Conservation (phyloP, 176 grass and related monocot genomes). For the Saccharum officinarum region DNA sequence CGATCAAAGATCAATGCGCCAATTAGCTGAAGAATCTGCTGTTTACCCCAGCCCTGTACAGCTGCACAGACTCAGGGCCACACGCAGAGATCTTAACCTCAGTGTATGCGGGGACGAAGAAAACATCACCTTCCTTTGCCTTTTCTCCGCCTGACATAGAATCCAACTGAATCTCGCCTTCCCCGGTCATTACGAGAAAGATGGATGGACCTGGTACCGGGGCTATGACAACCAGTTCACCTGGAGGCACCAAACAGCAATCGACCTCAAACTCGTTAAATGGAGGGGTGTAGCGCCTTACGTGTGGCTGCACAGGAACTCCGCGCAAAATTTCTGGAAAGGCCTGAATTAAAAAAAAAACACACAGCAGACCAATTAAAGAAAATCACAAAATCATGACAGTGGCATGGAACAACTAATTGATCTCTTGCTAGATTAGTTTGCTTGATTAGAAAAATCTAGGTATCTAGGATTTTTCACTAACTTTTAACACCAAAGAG, state of each 20-base stretch:
- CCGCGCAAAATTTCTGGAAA: constrained; percentile 76
- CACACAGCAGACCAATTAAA: background rate
- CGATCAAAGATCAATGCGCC: background rate
- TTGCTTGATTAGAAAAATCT: background rate
- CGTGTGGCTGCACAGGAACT: constrained; percentile 38
- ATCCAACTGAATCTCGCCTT: constrained; percentile 45
- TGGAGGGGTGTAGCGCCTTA: constrained; percentile 78
- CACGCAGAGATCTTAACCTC: constrained; percentile 57
- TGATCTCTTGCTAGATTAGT: background rate
- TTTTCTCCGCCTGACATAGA: constrained; percentile 34
- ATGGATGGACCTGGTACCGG: constrained; percentile 75
- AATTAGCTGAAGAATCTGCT: constrained; percentile 66
- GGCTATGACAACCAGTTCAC: constrained; percentile 47
- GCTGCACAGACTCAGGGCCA: constrained; percentile 33
- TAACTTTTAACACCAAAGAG: background rate
- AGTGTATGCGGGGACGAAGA: constrained; percentile 61
- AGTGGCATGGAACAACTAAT: background rate
- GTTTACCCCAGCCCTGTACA: constrained; percentile 85
- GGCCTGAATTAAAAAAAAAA: constrained; percentile 33
- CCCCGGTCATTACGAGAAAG: constrained; percentile 62
- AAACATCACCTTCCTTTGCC: constrained; percentile 61
- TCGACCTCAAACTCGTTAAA: constrained; percentile 93
- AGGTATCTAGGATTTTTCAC: background rate
- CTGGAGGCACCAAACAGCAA: constrained; percentile 40
- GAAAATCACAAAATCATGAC: background rate